Base-by-base conservation (phyloP, 202 grass and related monocot genomes). In the Panicum virgatum region DNA sequence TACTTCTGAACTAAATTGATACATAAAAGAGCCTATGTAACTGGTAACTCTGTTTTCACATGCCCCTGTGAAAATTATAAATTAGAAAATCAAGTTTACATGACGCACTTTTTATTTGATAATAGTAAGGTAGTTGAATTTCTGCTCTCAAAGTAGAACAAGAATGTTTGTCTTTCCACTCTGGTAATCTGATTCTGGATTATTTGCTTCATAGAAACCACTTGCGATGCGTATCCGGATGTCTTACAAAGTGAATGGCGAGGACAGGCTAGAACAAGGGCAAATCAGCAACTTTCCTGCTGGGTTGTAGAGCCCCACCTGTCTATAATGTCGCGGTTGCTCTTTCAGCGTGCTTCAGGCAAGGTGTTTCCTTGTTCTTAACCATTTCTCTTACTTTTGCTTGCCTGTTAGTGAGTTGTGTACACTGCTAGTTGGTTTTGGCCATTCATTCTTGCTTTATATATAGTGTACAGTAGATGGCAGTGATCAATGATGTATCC, bases 231-330 rank as follows among this genome's bases (percentile, higher is more conserved):
- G 97, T 11, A 80, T 94, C 81, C 90, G 97, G 62, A 76, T 99
- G 26, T 92, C 87, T 52, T 99, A 99, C 86, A 97, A 97, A 89
- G 83, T 97, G 36, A 94, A 97, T 40, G 85, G 90, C 15, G 82
- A 94, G 84, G 93, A 94, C 40, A 96, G 87, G 77, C 82, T 94
- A 78, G 97, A 99, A 43, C 93, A 97, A 94, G 97, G 93, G 58
- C 97, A 96, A 77, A 82, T 99, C 81, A 99, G 62, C 84, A 97
- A 96, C 76, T 97, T 99, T 54, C 97, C 97, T 58, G 19, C 89
- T 50, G 91, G 93, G 48, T 88, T 99, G 82, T 99, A 93, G 88
- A 78, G 65, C 64, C 16, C 78, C 78, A 63, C 61, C 20, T 82
- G 84, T 85, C 36, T 46, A 62, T 80, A 80, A 32, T 53, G 25